phyloP scores from a whole-genome alignment of 139 green algal species.

The Auxenochlorella pyrenoidosa region DNA sequence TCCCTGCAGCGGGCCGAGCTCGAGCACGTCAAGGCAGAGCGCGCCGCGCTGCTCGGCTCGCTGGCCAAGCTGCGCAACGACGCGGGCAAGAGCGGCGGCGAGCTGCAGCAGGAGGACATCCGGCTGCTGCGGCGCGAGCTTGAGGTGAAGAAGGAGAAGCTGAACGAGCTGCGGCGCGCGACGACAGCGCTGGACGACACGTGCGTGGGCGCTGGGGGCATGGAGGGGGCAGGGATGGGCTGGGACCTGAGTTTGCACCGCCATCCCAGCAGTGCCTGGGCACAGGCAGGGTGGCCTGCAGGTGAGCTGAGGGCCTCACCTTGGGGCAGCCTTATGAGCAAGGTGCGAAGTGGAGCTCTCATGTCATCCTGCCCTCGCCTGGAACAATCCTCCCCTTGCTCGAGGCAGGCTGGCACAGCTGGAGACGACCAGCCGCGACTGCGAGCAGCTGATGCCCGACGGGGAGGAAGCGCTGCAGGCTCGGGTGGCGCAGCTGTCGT shows the following conservation, averaged over 20 bases:
- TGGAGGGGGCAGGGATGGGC: neutral
- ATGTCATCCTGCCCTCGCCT: neutral
- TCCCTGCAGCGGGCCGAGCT: constrained; percentile 43
- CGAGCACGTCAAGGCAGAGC: constrained; percentile 37
- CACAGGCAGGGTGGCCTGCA: too few species aligned
- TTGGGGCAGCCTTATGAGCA: too few species aligned
- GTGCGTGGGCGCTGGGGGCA: neutral
- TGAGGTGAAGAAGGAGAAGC: constrained; percentile 82
- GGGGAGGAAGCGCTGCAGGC: constrained; percentile 57
- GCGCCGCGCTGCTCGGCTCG: constrained; percentile 74
- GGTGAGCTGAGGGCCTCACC: too few species aligned
- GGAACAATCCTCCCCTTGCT: too few species aligned
- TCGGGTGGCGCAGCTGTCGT: constrained; percentile 45
- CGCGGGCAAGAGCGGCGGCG: constrained; percentile 74
- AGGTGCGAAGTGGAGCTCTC: neutral
- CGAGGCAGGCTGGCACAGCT: constrained; percentile 38
- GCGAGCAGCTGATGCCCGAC: constrained; percentile 49
- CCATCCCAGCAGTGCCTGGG: too few species aligned
- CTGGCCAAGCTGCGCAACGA: constrained; percentile 66
- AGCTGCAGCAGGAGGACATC: constrained; percentile 86
- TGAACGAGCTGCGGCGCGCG: constrained; percentile 82
- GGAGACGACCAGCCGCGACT: constrained; percentile 54
- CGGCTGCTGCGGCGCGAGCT: constrained; percentile 72
- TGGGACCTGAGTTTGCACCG: neutral
- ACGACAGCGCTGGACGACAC: constrained; percentile 39